Conservation (phyloP, 306 rosid species). For the Senna siamea region DNA sequence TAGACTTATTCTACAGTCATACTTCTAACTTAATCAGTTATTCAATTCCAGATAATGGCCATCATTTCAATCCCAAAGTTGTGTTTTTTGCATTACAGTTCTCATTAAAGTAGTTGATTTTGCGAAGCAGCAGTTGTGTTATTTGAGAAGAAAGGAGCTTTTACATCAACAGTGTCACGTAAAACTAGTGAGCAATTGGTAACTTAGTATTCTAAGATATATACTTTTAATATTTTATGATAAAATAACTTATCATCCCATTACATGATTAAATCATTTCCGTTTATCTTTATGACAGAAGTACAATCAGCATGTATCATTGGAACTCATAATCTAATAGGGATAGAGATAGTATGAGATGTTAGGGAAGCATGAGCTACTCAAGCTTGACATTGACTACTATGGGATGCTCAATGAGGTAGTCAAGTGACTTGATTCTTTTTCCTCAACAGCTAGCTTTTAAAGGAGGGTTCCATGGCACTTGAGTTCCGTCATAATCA, state of each 20-base stretch:
- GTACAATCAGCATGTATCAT: background rate
- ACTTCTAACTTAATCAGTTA: constrained; percentile 15
- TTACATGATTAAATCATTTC: background rate
- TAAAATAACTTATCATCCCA: background rate
- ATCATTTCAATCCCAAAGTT: background rate
- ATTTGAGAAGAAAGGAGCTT: background rate
- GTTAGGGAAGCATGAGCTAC: no score
- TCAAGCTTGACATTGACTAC: no score
- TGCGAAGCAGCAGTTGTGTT: background rate
- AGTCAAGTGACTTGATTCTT: no score
- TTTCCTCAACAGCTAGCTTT: no score
- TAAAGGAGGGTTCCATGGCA: no score
- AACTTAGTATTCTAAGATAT: background rate
- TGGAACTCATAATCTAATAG: no score
- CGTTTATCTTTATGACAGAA: constrained; percentile 4
- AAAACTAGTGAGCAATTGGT: constrained; percentile 3
- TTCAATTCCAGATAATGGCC: background rate
- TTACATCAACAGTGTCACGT: background rate
- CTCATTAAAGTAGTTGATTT: background rate
- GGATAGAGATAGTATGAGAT: no score
- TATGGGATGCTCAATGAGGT: no score
- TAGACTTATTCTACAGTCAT: background rate
- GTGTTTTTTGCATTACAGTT: background rate
- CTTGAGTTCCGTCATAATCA: no score
- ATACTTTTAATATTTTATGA: background rate